A percentile compares a stretch with the other conserved stretches of the same genome.
Evolutionary conservation across 345 rosid species (phyloP).

Genomic region (Trapa bicornis): DNA sequence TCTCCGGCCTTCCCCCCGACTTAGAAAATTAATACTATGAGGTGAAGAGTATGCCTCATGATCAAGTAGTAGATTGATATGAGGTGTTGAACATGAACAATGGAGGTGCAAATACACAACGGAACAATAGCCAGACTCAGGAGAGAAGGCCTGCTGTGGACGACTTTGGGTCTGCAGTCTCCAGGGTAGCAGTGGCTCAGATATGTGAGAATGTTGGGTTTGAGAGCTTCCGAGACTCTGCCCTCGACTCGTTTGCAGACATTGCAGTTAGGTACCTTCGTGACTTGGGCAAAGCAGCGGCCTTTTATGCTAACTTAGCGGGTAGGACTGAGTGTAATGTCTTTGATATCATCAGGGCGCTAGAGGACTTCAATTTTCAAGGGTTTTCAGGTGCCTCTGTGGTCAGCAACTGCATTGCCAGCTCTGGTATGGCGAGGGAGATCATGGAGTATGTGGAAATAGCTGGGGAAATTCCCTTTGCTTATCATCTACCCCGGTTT

Average conservation of each 20-base stretch:
- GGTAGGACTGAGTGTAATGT: slow-evolving; percentile 77
- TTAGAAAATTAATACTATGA: neutral
- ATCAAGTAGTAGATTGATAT: slow-evolving; percentile 21
- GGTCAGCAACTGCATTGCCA: slow-evolving; percentile 25
- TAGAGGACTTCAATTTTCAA: slow-evolving; percentile 50
- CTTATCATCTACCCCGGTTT: slow-evolving; percentile 54
- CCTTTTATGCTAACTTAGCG: slow-evolving; percentile 53
- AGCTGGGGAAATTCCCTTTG: slow-evolving; percentile 51
- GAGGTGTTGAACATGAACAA: slow-evolving; percentile 57
- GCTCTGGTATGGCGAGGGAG: slow-evolving; percentile 34
- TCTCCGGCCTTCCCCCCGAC: neutral
- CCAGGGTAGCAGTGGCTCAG: slow-evolving; percentile 70
- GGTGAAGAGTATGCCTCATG: slow-evolving; percentile 12
- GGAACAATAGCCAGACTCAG: slow-evolving; percentile 16
- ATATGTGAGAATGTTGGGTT: slow-evolving; percentile 66
- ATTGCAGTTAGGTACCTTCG: slow-evolving; percentile 51
- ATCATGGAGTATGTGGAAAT: slow-evolving; percentile 39
- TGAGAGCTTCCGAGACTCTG: slow-evolving; percentile 53
- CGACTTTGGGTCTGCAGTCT: slow-evolving; percentile 56
- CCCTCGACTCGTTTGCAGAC: slow-evolving; percentile 61
- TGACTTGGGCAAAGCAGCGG: slow-evolving; percentile 56
- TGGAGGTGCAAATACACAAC: slow-evolving; percentile 41
- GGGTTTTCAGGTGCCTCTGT: slow-evolving; percentile 26
- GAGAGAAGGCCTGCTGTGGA: slow-evolving; percentile 29
- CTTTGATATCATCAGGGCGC: slow-evolving; percentile 52